These are phyloP conservation scores for Dipteronia dyeriana DNA, from an alignment of 345 rosid genomes.

Conservation along the genomic window DNA sequence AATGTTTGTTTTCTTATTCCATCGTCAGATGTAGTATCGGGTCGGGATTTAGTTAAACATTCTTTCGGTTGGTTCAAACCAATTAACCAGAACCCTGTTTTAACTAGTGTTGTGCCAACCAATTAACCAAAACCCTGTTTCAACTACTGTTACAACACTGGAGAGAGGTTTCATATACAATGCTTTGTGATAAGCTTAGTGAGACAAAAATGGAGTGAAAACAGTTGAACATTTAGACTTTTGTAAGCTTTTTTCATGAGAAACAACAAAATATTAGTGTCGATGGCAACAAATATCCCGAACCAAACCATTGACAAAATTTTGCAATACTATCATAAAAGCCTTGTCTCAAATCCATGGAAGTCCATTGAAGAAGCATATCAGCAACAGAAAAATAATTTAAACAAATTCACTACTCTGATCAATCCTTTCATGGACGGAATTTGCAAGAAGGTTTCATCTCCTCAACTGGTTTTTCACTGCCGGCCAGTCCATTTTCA, in stretches of 20 bases:
- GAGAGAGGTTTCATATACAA: too few relatives aligned
- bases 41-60: too few relatives aligned
- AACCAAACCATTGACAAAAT: background rate
- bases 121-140: too few relatives aligned
- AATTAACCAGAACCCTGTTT: too few relatives aligned
- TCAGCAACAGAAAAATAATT: background rate
- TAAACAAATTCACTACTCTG: background rate
- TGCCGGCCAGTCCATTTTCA: conserved; percentile 39
- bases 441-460: conserved; percentile 53
- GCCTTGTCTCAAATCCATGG: background rate
- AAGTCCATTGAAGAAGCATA: background rate
- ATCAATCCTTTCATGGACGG: conserved; percentile 22
- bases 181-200: too few relatives aligned
- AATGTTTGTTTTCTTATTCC: background rate
- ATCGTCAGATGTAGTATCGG: background rate
- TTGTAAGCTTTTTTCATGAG: background rate
- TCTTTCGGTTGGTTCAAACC: too few relatives aligned
- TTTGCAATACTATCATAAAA: background rate
- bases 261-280: background rate
- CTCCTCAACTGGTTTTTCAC: conserved; percentile 41
- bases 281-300: background rate
- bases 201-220: background rate
- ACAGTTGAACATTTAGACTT: background rate
- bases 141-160: too few relatives aligned
- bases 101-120: too few relatives aligned